Conservation (phyloP, 106 monocot genomes). For the Dioscorea zingiberensis region DNA sequence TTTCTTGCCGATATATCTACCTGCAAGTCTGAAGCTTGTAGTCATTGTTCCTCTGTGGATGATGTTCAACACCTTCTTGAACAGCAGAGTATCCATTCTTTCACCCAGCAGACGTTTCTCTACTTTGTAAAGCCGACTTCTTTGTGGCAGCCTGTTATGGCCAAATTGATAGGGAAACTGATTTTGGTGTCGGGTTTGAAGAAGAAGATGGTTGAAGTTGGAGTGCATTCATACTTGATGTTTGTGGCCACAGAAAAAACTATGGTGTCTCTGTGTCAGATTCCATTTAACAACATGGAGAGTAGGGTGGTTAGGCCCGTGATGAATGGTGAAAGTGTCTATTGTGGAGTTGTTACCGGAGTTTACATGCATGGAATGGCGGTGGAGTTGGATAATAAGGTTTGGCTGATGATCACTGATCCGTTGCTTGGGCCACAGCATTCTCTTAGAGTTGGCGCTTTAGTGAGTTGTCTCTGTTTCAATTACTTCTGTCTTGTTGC, state of each 20-base stretch:
- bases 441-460: constrained; percentile 79
- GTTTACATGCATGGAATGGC: constrained; percentile 71
- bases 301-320: no score
- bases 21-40: constrained; percentile 26
- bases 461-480: constrained; percentile 43
- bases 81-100: no score
- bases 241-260: constrained; percentile 42
- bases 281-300: neutral
- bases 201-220: constrained; percentile 56
- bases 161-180: constrained; percentile 45
- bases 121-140: constrained; percentile 50
- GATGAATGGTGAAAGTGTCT: constrained; percentile 15
- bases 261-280: constrained; percentile 17
- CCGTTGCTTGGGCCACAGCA: constrained; percentile 33
- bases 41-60: neutral
- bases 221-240: constrained; percentile 36
- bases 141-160: constrained; percentile 52
- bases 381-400: constrained; percentile 76
- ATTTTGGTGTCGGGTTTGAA: constrained; percentile 53
- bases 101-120: constrained; percentile 24
- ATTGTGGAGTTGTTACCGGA: constrained; percentile 69
- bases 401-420: constrained; percentile 62
- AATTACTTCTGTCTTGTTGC: no score
- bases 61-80: constrained; percentile 5
- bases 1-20: constrained; percentile 45